Evolutionary conservation across 805 yeast genomes (phyloP), one percentile per base, ranked within the genome.

Genomic region (Lipomyces orientalis): DNA sequence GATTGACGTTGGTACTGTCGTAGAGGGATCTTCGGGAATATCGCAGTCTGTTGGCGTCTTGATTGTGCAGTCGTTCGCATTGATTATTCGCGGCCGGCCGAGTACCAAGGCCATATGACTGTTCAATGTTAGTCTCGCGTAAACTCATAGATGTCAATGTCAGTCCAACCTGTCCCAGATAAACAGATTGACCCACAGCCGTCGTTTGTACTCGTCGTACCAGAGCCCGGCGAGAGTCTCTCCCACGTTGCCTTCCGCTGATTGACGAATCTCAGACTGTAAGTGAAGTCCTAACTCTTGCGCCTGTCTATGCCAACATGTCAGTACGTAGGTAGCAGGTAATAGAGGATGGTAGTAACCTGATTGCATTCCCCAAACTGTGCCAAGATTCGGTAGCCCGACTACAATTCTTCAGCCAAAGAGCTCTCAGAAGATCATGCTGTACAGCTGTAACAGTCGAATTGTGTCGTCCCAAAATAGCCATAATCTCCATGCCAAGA

Each of bases 21-120:
- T 49, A 49, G 4, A 49, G 52, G 52, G 52, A 49, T 49, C 52
- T 49, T 49, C 52, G 25, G 52, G 52, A 49, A 49, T 49, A 49
- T 49, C 52, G 52, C 52, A 49, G 52, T 49, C 52, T 49, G 52
- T 49, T 49, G 52, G 52, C 52, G 52, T 49, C 52, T 49, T 49
- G 52, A 49, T 49, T 49, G 52, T 49, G 52, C 52, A 49, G 52
- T 49, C 52, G 52, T 49, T 49, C 52, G 52, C 52, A 49, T 49
- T 49, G 52, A 49, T 49, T 49, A 4, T 49, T n/a, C 52, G 52
- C 52, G 52, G 52, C 14, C 52, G 52, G 52, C 52, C 52, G 25
- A 49, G 52, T n/a, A 49, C 52, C 25, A 49, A 49, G 52, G 52
- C 52, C 52, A 49, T 49, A 49, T 49, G 52, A 49, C 52, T 49